These are phyloP conservation scores for Leccinum rimulosum DNA, from an alignment of 768 basidiomycete species.

Conservation along the genomic window DNA sequence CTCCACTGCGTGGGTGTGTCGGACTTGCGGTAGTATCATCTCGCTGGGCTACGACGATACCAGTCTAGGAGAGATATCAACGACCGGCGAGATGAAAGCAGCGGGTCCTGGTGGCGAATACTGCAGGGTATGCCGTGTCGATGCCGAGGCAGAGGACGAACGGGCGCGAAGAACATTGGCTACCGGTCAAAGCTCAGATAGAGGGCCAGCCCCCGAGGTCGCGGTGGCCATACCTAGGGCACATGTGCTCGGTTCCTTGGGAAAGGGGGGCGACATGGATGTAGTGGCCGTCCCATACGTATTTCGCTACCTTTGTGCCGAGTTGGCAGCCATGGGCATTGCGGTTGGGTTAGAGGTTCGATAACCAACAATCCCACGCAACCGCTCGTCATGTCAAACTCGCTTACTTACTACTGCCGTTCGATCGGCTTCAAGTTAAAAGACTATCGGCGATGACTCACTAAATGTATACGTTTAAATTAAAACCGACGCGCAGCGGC, in stretches of 20 bases:
- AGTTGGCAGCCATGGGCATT: constrained; percentile 98
- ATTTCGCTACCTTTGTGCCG: constrained; percentile 91
- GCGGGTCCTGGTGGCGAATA: constrained; percentile 87
- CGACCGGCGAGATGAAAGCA: constrained; percentile 49
- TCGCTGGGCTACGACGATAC: constrained; percentile 95
- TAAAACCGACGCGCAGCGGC: constrained; percentile 14
- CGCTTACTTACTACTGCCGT: not conserved
- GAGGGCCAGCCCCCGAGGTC: constrained; percentile 47
- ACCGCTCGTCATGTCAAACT: not conserved
- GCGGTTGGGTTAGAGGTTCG: constrained; percentile 79
- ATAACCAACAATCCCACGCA: constrained; percentile 25
- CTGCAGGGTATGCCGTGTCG: constrained; percentile 87
- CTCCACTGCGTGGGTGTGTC: constrained; percentile 98
- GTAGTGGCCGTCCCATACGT: constrained; percentile 95
- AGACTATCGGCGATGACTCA: constrained; percentile 1
- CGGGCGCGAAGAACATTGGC: constrained; percentile 56
- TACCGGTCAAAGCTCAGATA: constrained; percentile 50
- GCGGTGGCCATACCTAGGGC: constrained; percentile 64
- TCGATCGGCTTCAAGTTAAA: not conserved
- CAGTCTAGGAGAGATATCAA: constrained; percentile 60
- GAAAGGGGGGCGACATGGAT: constrained; percentile 83
- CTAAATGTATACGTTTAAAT: constrained; percentile 15
- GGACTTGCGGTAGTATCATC: constrained; percentile 92
- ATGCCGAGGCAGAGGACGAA: constrained; percentile 62
- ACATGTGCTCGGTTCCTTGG: constrained; percentile 56